These are phyloP conservation scores for Aspergillus transmontanensis DNA, from an alignment of 2,329 filamentous ascomycete species.

Conservation along the genomic window DNA sequence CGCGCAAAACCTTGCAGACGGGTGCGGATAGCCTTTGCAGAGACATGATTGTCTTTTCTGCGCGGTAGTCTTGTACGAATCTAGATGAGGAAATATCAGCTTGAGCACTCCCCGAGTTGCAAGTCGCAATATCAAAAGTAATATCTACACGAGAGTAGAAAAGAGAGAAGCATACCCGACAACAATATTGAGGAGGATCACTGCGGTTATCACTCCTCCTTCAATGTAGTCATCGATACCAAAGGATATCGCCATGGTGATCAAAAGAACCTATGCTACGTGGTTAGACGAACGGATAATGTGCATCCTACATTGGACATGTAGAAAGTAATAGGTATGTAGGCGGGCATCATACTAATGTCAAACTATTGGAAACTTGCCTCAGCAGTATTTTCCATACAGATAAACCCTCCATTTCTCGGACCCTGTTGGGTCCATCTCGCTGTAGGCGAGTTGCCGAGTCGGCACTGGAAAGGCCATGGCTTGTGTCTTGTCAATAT, in stretches of 20 bases:
- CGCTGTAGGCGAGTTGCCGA: constrained; percentile 65
- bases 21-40: constrained; percentile 59
- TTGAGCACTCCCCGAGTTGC: neutral
- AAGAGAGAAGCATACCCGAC: constrained; percentile 46
- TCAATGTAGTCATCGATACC: constrained; percentile 61
- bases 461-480: constrained; percentile 67
- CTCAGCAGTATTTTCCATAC: constrained; percentile 75
- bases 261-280: constrained; percentile 64
- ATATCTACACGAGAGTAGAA: neutral
- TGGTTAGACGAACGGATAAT: constrained; percentile 12
- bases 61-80: constrained; percentile 62
- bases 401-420: constrained; percentile 71
- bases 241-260: constrained; percentile 68
- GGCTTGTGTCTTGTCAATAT: constrained; percentile 20
- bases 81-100: constrained; percentile 12
- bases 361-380: constrained; percentile 76
- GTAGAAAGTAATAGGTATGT: constrained; percentile 4
- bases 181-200: constrained; percentile 60
- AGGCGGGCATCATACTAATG: constrained; percentile 53
- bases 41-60: constrained; percentile 62
- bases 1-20: constrained; percentile 58
- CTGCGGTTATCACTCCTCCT: constrained; percentile 60
- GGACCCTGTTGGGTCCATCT: constrained; percentile 71
- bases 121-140: neutral
- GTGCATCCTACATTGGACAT: neutral